A percentile compares a stretch with the other conserved stretches of the same genome.
phyloP scores from a whole-genome alignment of 306 rosid genomes.

The Gillenia trifoliata region DNA sequence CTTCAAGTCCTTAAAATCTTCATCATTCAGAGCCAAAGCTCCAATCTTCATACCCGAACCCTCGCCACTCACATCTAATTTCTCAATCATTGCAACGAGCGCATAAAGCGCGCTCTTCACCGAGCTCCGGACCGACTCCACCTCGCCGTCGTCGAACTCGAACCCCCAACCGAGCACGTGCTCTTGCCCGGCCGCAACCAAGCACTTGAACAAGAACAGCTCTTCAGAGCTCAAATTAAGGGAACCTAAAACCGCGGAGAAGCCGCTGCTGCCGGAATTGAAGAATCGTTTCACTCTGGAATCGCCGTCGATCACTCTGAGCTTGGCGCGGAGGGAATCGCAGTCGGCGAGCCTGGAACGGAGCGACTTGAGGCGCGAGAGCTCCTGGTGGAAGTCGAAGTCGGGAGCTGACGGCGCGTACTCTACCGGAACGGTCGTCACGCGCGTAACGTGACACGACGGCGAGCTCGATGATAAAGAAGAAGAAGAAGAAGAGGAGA shows the following conservation, averaged over 20 bases:
- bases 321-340: slow-evolving; percentile 30
- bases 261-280: slow-evolving; percentile 24
- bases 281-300: slow-evolving; percentile 65
- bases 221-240: slow-evolving; percentile 33
- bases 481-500: slow-evolving; percentile 14
- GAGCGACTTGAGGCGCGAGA: slow-evolving; percentile 52
- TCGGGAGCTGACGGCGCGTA: slow-evolving; percentile 54
- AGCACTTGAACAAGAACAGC: slow-evolving; percentile 57
- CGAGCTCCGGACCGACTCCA: slow-evolving; percentile 37
- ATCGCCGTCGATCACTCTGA: slow-evolving; percentile 48
- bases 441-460: slow-evolving; percentile 40
- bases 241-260: slow-evolving; percentile 33
- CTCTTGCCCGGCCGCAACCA: slow-evolving; percentile 87
- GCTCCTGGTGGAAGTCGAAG: slow-evolving; percentile 51
- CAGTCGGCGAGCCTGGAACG: slow-evolving; percentile 42
- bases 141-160: slow-evolving; percentile 24
- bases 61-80: slow-evolving; percentile 34
- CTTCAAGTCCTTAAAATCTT: slow-evolving; percentile 54
- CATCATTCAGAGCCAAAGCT: slow-evolving; percentile 40
- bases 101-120: slow-evolving; percentile 67
- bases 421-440: slow-evolving; percentile 62
- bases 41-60: slow-evolving; percentile 30
- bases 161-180: slow-evolving; percentile 53
- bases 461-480: slow-evolving; percentile 10
- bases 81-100: slow-evolving; percentile 73